phyloP scores from a whole-genome alignment of 2,329 filamentous ascomycete genomes.

The Bisporella sp. region DNA sequence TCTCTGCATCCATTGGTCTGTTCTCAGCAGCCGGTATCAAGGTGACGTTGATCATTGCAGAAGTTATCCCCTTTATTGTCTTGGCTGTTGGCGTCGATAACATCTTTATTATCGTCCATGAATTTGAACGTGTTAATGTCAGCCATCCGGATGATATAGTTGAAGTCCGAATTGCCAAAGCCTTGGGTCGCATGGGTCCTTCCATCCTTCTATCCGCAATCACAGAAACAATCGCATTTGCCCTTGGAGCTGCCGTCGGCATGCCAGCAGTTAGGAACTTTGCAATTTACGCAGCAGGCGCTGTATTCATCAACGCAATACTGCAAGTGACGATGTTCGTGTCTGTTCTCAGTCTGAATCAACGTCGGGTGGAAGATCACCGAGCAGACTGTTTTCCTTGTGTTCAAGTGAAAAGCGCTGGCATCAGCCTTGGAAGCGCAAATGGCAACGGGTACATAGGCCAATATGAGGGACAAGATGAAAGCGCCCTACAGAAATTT shows the following conservation, averaged over 20 bases:
- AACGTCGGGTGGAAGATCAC: slow-evolving; percentile 79
- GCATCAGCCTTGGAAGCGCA: slow-evolving; percentile 55
- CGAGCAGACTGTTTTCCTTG: slow-evolving; percentile 91
- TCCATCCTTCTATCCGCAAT: slow-evolving; percentile 93
- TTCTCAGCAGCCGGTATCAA: slow-evolving; percentile 91
- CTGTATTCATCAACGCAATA: slow-evolving; percentile 95
- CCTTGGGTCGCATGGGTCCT: slow-evolving; percentile 92
- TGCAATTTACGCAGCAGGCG: slow-evolving; percentile 90
- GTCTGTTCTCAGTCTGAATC: slow-evolving; percentile 84
- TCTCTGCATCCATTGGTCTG: slow-evolving; percentile 87
- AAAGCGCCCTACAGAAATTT: slow-evolving; percentile 76
- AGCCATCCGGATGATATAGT: slow-evolving; percentile 86
- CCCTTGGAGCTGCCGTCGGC: slow-evolving; percentile 84
- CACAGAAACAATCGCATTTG: slow-evolving; percentile 90
- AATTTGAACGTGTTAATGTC: slow-evolving; percentile 91
- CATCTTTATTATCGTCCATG: slow-evolving; percentile 96
- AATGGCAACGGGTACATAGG: slow-evolving; percentile 44
- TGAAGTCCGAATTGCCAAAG: slow-evolving; percentile 76
- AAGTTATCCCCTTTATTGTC: slow-evolving; percentile 96
- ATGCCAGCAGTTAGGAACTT: slow-evolving; percentile 99
- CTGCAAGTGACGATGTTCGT: slow-evolving; percentile 97
- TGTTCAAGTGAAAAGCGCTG: slow-evolving; percentile 69
- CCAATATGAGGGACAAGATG: slow-evolving; percentile 56
- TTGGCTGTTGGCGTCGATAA: slow-evolving; percentile 97
- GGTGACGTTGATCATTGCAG: slow-evolving; percentile 94